Conservation (phyloP, 805 yeast genomes). For the Millerozyma acaciae region DNA sequence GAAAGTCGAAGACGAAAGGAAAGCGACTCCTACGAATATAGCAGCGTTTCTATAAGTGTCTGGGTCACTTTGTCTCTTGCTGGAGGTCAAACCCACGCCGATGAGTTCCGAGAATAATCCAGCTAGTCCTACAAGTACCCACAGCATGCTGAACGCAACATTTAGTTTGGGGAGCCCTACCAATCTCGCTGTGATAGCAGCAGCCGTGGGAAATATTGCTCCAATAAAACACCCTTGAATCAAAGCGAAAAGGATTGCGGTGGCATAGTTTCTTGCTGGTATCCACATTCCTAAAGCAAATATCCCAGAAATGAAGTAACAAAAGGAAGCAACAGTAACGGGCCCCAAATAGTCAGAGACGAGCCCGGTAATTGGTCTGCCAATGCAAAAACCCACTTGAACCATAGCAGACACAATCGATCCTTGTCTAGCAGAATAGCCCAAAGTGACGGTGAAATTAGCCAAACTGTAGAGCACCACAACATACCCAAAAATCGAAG, state of each 20-base stretch:
- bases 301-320: slow-evolving; percentile 15
- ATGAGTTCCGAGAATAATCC: slow-evolving; percentile 52
- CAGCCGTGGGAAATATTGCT: slow-evolving; percentile 48
- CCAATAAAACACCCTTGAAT: slow-evolving; percentile 53
- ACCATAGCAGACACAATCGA: slow-evolving; percentile 53
- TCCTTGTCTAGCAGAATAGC: slow-evolving; percentile 47
- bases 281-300: slow-evolving; percentile 24
- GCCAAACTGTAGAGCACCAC: slow-evolving; percentile 50
- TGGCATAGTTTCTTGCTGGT: slow-evolving; percentile 49
- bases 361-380: slow-evolving; percentile 49
- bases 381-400: slow-evolving; percentile 49
- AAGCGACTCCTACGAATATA: slow-evolving; percentile 50
- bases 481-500: slow-evolving; percentile 53
- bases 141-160: slow-evolving; percentile 43
- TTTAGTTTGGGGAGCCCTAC: slow-evolving; percentile 48
- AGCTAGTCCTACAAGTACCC: slow-evolving; percentile 45
- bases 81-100: slow-evolving; percentile 46
- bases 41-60: slow-evolving; percentile 46
- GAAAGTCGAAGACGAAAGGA: slow-evolving; percentile 37
- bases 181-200: slow-evolving; percentile 45
- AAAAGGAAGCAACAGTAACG: slow-evolving; percentile 31
- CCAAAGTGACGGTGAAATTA: slow-evolving; percentile 55
- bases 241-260: slow-evolving; percentile 45
- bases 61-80: slow-evolving; percentile 21
- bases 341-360: slow-evolving; percentile 48